phyloP scores from a whole-genome alignment of 2,329 filamentous ascomycete species.

The Aspergillus aculeatus region DNA sequence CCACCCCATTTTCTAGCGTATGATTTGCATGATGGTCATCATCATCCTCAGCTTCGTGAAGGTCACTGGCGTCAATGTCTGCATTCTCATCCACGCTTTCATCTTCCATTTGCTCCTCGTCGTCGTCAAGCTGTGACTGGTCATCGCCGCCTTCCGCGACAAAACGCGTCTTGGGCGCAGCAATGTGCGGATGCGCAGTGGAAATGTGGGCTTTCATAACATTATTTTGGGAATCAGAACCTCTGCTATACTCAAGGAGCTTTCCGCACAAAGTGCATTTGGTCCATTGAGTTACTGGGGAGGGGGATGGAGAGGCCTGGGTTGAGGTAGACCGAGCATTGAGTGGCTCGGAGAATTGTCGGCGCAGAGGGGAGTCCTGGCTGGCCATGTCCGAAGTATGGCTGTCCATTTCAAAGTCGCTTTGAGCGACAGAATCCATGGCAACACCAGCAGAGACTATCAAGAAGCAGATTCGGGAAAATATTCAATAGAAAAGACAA shows the following conservation, averaged over 20 bases:
- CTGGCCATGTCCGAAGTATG: constrained; percentile 39
- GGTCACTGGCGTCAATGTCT: constrained; percentile 14
- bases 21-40: constrained; percentile 13
- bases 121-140: constrained; percentile 19
- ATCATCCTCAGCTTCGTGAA: constrained; percentile 16
- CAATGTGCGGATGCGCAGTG: constrained; percentile 34
- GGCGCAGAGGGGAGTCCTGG: constrained; percentile 37
- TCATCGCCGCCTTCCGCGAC: constrained; percentile 24
- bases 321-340: constrained; percentile 35
- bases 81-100: constrained; percentile 12
- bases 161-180: constrained; percentile 27
- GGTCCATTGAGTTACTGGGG: constrained; percentile 24
- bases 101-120: constrained; percentile 18
- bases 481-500: background rate
- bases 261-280: constrained; percentile 42
- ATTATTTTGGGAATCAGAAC: constrained; percentile 26
- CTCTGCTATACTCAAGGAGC: constrained; percentile 29
- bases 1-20: constrained; percentile 17
- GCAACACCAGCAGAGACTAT: constrained; percentile 7
- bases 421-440: constrained; percentile 37
- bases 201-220: constrained; percentile 35
- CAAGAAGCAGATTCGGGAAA: constrained; percentile 7
- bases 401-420: constrained; percentile 36
- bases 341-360: constrained; percentile 41
- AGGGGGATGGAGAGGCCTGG: constrained; percentile 35